Base-by-base conservation (phyloP, 2,329 filamentous ascomycete species). In the Hymenoscyphus fraxineus region DNA sequence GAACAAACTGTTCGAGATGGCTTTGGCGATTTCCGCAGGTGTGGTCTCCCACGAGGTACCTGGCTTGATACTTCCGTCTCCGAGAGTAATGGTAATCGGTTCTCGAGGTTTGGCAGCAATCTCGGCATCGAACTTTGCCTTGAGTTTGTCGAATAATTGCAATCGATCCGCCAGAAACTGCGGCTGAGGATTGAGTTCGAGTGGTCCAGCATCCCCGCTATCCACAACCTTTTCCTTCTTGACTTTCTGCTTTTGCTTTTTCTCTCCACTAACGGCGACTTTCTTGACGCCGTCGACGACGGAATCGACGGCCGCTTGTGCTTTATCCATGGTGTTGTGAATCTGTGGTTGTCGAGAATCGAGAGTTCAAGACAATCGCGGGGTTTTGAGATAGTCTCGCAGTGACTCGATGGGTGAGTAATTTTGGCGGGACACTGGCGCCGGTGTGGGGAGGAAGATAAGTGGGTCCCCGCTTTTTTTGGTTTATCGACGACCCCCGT, bases 41-140 rank as follows among this genome's bases (percentile, higher is more conserved):
- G 93, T 96, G 70, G 93, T 97, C 80, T 96, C 92, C 90, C 91
- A 98, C 59, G 93, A 88, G 70, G 89, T 94, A 68, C 91, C 95
- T 68, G 85, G 78, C 74, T 88, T 85, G 72, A 88, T 79, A 71
- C 85, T 87, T 68, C 91, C 91, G 77, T 92, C 88, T 69, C 85
- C 85, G 68, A 95, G 82, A 59, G 88, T 90, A 73, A 94, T 83
- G 65, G 83, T 86, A 77, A 94, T 94, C 68, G 87, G 82, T 73
- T 91, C 87, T 71, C 88, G 88, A 47, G 90, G 88, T 78, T 90
- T 89, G 72, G 78, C 77, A 70, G 87, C 83, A 68, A 92, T 80
- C 76, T 95, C 91, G 65, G 89, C 89, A 71, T 96, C 89, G 74
- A 92, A 87, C 76, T 90, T 85, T 70, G 91, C 88, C 84, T 96